Evolutionary conservation across 2,329 filamentous ascomycete genomes (phyloP), one percentile per base, ranked within the genome.

Genomic region (Aspergillus pseudoglaucus): DNA sequence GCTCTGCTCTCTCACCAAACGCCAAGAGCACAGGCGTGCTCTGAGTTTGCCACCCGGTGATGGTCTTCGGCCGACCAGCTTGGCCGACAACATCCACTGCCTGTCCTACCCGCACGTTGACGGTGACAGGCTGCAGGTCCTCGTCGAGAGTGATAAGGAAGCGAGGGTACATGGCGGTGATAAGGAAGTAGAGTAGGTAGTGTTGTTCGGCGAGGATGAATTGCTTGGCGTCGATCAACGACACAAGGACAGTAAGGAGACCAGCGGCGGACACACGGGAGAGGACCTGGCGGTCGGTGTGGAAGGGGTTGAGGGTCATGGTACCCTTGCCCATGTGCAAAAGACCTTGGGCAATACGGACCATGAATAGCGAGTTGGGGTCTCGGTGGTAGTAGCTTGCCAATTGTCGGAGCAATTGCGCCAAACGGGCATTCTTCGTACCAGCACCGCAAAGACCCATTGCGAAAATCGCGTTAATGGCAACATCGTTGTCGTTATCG

Each of bases 261-360:
- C 93, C 91, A 14, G 90, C 89, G 22, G 91, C 85, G 20, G 90
- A 85, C 32, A 98, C 94, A 53, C 88, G 83, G 2, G 93, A 98
- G 47, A 98, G 81, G 20, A 98, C 88, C 70, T 95, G 90, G 49
- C 94, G 87, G 67, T 98, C 94, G 15, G 91, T 96, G 76, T 98
- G 93, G 85, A 98, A 98, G n/a, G 93, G 93, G 70, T 88, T 97
- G 63, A 97, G 80, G 3, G 90, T 88, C 64, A 98, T 81, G 3
- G 93, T 97, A 59, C 94, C 93, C 77, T 98, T 98, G 74, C 94
- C 94, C 90, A 97, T 97, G 76, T 98, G 94, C 57, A 98, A 72
- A 41, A 98, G 81, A 73, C 94, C 93, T 68, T 98, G 93, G 4
- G 93, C 93, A 60, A 98, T 97, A 64, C 93, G 88, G 22, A 98